Conservation (phyloP, 148 eudicot species). For the Diospyros lotus region DNA sequence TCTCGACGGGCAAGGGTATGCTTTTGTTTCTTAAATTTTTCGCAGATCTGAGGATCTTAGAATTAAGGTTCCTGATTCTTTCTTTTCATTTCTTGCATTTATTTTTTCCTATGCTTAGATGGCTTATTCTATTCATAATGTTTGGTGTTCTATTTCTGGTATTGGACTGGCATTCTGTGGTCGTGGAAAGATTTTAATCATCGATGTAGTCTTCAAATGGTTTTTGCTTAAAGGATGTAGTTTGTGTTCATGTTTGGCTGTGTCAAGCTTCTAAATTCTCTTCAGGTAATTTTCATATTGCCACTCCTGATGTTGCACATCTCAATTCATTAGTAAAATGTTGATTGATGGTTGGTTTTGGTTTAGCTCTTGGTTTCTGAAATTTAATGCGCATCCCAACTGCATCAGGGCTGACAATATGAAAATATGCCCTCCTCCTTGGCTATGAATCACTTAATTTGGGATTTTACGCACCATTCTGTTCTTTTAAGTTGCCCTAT, state of each 20-base stretch:
- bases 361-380: neutral
- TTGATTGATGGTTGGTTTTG: neutral
- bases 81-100: neutral
- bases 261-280: neutral
- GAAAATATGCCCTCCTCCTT: too few species aligned
- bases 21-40: neutral
- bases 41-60: slow-evolving; percentile 2
- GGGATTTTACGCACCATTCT: too few species aligned
- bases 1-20: slow-evolving; percentile 58
- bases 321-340: too few species aligned
- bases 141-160: neutral
- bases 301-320: neutral
- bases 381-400: neutral
- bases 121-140: neutral
- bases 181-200: neutral
- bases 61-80: neutral
- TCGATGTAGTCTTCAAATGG: neutral
- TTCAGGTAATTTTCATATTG: neutral
- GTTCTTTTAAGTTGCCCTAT: too few species aligned
- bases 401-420: too few species aligned
- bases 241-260: neutral
- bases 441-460: too few species aligned
- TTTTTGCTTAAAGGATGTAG: neutral
- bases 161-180: neutral
- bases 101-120: neutral